phyloP scores from a whole-genome alignment of 2,329 filamentous ascomycete genomes.

The Pseudogymnoascus sp. region DNA sequence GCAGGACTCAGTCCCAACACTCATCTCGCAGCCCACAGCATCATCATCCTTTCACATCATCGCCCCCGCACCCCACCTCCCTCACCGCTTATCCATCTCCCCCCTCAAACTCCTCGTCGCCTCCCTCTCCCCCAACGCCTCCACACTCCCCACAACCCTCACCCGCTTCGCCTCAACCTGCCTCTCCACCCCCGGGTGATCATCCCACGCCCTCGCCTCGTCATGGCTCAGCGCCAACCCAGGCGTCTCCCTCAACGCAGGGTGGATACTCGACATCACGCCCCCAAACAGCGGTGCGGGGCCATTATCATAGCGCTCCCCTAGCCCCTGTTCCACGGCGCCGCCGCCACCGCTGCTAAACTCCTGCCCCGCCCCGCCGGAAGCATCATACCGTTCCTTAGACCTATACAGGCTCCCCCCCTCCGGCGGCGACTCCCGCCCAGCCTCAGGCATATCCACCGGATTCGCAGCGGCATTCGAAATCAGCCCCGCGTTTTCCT shows the following conservation, averaged over 20 bases:
- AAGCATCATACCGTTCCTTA: conserved; percentile 24
- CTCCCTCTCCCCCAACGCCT: background rate
- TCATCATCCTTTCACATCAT: too few species aligned
- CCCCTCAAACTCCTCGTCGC: background rate
- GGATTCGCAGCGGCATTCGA: conserved; percentile 27
- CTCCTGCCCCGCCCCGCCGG: conserved; percentile 15
- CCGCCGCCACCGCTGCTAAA: background rate
- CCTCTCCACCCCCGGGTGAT: background rate
- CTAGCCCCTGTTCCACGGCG: background rate
- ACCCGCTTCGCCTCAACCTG: background rate
- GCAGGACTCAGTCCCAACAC: background rate
- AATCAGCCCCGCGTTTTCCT: conserved; percentile 25
- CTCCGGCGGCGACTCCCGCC: background rate
- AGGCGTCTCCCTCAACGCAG: background rate
- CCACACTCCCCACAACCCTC: background rate
- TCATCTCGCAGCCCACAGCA: background rate
- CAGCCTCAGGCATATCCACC: background rate
- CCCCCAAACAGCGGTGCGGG: background rate
- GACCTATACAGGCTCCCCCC: conserved; percentile 20
- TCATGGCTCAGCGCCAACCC: background rate
- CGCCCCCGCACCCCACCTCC: background rate
- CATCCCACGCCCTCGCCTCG: background rate
- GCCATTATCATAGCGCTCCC: background rate
- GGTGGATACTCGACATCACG: background rate
- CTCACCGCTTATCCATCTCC: background rate